phyloP scores from a whole-genome alignment of 805 yeast genomes.

The Nakazawaea anatomiae region DNA sequence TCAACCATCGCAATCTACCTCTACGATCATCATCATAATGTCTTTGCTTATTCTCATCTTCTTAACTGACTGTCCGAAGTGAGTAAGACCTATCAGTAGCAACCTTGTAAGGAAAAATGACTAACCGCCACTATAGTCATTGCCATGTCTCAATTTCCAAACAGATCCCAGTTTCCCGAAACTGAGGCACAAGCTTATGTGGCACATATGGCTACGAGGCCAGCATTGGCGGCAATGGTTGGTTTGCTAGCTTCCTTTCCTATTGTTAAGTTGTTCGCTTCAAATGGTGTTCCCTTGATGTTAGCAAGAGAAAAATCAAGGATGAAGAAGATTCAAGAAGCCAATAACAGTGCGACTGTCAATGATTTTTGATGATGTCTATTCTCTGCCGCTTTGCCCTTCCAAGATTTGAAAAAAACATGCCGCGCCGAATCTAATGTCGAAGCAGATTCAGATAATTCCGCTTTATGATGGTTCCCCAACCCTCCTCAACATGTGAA shows the following conservation, averaged over 20 bases:
- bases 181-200: constrained; percentile 43
- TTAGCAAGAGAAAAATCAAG: constrained; percentile 35
- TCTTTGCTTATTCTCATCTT: too few relatives aligned
- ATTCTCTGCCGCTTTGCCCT: too few relatives aligned
- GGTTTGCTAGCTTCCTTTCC: constrained; percentile 58
- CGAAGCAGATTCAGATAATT: too few relatives aligned
- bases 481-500: not conserved
- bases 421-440: too few relatives aligned
- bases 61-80: not conserved
- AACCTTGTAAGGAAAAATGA: not conserved
- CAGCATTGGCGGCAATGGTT: constrained; percentile 53
- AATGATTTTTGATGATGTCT: not conserved
- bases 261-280: constrained; percentile 48
- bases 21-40: not conserved
- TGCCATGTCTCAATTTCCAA: not conserved
- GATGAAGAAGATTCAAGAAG: constrained; percentile 12
- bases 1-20: too few relatives aligned
- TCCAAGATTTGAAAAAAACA: too few relatives aligned
- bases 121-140: not conserved
- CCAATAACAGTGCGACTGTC: not conserved
- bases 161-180: constrained; percentile 15
- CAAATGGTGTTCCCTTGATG: constrained; percentile 55
- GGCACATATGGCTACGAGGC: constrained; percentile 43
- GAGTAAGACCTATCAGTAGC: not conserved
- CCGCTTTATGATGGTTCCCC: not conserved